Evolutionary conservation across 192 early-diverging fungal species (phyloP), one percentile per base, ranked within the genome.

Genomic region (Entophlyctis helioformis): DNA sequence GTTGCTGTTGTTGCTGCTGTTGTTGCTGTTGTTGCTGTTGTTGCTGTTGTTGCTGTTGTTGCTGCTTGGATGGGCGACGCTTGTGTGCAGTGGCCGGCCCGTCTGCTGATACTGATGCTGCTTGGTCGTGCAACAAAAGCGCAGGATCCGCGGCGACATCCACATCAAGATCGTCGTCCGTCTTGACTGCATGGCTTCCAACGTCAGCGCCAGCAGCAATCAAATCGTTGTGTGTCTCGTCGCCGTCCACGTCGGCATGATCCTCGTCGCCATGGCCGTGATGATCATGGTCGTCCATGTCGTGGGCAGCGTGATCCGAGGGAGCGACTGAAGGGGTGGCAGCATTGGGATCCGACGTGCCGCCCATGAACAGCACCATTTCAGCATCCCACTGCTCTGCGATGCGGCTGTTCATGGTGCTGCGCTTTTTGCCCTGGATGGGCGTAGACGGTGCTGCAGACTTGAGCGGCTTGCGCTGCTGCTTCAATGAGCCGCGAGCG

Each of bases 401-500:
- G 18, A 64, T 60, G 29, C 45, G 48, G 36, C 49, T 56, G 47
- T 60, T 67, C 56, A 67, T 64, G 24, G 64, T 68, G 41, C 47
- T 68, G 19, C 64, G 53, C 39, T 50, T 56, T 31, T 58, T 63
- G 34, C 51, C 45, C 22, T n/a, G n/a, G n/a, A n/a, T n/a, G n/a
- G n/a, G n/a, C n/a, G n/a, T n/a, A n/a, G n/a, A n/a, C n/a, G n/a
- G n/a, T n/a, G n/a, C n/a, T n/a, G n/a, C n/a, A n/a, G n/a, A n/a
- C n/a, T n/a, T n/a, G n/a, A n/a, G n/a, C n/a, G n/a, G n/a, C n/a
- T n/a, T n/a, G n/a, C n/a, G n/a, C n/a, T n/a, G n/a, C n/a, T n/a
- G n/a, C n/a, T n/a, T n/a, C n/a, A n/a, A n/a, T n/a, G n/a, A n/a
- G n/a, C n/a, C n/a, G n/a, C n/a, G n/a, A n/a, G n/a, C n/a, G n/a